phyloP scores from a whole-genome alignment of 2,329 filamentous ascomycete genomes.

The Hysterium pulicare region DNA sequence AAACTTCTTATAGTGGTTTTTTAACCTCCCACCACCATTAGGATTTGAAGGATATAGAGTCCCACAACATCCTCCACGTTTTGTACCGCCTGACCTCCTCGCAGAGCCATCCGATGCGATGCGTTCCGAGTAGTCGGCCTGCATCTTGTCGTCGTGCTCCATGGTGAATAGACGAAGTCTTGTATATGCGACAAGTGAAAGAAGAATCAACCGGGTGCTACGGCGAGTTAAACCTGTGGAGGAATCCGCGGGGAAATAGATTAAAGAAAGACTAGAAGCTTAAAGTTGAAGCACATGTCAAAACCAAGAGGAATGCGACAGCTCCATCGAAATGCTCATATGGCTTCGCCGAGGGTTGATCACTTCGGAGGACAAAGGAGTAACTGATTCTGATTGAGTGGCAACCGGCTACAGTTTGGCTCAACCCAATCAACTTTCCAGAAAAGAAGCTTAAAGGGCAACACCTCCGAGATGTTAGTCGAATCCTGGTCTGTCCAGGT shows the following conservation, averaged over 20 bases:
- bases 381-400: slow-evolving; percentile 21
- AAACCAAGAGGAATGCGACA: background rate
- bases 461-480: slow-evolving; percentile 31
- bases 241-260: background rate
- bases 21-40: slow-evolving; percentile 28
- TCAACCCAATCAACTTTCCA: slow-evolving; percentile 14
- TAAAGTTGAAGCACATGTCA: slow-evolving; percentile 1
- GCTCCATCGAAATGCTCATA: background rate
- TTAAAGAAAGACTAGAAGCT: background rate
- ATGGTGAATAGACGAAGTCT: background rate
- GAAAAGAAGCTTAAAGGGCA: slow-evolving; percentile 23
- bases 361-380: background rate
- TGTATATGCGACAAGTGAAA: background rate
- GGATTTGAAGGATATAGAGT: too few relatives aligned
- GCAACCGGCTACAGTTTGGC: slow-evolving; percentile 15
- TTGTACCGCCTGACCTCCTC: slow-evolving; percentile 13
- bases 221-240: slow-evolving; percentile 1
- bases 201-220: background rate
- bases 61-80: slow-evolving; percentile 24
- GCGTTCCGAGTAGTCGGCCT: slow-evolving; percentile 12
- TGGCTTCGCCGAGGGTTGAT: slow-evolving; percentile 1
- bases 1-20: slow-evolving; percentile 37
- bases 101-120: slow-evolving; percentile 8
- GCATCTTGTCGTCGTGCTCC: slow-evolving; percentile 16
- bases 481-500: slow-evolving; percentile 7